A percentile compares a stretch with the other conserved stretches of the same genome.
phyloP scores from a whole-genome alignment of 129 eudicot species.

The Flaveria trinervia region DNA sequence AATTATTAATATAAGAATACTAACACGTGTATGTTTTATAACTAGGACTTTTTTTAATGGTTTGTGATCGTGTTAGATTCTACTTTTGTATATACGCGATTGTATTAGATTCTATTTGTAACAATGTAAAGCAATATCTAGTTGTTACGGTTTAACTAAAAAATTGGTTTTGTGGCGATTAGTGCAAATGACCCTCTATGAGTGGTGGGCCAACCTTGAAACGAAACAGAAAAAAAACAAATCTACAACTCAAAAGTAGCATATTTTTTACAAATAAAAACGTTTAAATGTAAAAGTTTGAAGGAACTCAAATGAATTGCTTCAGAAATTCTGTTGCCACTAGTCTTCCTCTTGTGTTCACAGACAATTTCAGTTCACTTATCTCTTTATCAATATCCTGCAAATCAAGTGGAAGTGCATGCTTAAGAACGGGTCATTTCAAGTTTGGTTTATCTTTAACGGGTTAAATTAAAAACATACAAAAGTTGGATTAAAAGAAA shows the following conservation, averaged over 20 bases:
- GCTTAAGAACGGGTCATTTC: too few species aligned
- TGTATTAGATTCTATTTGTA: neutral
- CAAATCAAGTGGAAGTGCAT: conserved; percentile 2
- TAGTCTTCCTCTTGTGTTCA: conserved; percentile 90
- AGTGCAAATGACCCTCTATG: neutral
- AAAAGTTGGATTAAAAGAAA: neutral
- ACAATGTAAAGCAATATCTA: neutral
- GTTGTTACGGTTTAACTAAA: neutral
- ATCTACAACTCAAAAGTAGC: neutral
- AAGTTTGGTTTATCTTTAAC: too few species aligned
- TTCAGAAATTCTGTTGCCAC: conserved; percentile 90
- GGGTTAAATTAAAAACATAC: neutral
- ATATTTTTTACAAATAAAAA: neutral
- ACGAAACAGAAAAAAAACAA: neutral
- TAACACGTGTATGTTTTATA: too few species aligned
- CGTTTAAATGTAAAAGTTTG: neutral
- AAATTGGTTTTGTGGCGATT: neutral
- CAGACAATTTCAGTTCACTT: conserved; percentile 81
- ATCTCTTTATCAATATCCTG: conserved; percentile 96
- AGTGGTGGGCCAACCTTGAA: neutral
- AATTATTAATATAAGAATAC: too few species aligned
- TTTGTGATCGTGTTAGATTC: too few species aligned
- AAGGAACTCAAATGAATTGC: conserved; percentile 60
- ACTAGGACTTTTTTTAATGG: too few species aligned
- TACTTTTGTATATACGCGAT: neutral